Evolutionary conservation across 768 basidiomycete genomes (phyloP).

Genomic region (Tulasnella sp.): DNA sequence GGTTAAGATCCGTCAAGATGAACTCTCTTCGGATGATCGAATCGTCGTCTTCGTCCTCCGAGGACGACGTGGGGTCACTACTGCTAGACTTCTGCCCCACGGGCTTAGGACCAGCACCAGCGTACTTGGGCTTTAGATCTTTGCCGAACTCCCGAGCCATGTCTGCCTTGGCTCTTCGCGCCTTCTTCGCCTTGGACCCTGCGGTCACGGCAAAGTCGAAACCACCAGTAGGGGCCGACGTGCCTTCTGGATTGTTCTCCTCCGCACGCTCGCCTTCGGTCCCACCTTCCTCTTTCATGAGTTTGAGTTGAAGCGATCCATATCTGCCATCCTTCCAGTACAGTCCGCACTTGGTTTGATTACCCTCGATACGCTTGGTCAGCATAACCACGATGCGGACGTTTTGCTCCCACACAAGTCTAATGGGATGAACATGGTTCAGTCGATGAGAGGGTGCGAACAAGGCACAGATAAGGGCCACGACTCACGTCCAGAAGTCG

Average conservation of each 20-base stretch:
- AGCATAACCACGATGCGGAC: conserved; percentile 96
- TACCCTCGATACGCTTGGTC: conserved; percentile 81
- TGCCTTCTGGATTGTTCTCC: conserved; percentile 11
- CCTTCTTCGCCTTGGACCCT: conserved; percentile 24
- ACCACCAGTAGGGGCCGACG: conserved; percentile 21
- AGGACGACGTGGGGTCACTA: not conserved
- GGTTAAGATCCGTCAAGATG: conserved; percentile 49
- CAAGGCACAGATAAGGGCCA: not conserved
- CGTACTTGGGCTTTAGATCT: not conserved
- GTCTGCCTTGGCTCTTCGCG: conserved; percentile 28
- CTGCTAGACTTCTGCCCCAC: not conserved
- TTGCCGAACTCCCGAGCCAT: conserved; percentile 1
- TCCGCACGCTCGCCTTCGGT: conserved; percentile 28
- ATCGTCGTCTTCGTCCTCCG: conserved; percentile 11
- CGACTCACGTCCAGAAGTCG: conserved; percentile 88
- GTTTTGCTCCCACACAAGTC: conserved; percentile 88
- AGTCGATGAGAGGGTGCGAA: no score
- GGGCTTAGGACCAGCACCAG: not conserved
- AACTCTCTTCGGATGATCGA: conserved; percentile 40
- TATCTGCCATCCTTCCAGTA: conserved; percentile 66
- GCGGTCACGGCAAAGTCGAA: conserved; percentile 37
- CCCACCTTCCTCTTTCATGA: conserved; percentile 37
- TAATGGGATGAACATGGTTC: no score
- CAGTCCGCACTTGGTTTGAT: conserved; percentile 78
- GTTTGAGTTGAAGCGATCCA: conserved; percentile 57